These are phyloP conservation scores for Emydomyces testavorans DNA, from an alignment of 2,329 filamentous ascomycete species.

Conservation along the genomic window DNA sequence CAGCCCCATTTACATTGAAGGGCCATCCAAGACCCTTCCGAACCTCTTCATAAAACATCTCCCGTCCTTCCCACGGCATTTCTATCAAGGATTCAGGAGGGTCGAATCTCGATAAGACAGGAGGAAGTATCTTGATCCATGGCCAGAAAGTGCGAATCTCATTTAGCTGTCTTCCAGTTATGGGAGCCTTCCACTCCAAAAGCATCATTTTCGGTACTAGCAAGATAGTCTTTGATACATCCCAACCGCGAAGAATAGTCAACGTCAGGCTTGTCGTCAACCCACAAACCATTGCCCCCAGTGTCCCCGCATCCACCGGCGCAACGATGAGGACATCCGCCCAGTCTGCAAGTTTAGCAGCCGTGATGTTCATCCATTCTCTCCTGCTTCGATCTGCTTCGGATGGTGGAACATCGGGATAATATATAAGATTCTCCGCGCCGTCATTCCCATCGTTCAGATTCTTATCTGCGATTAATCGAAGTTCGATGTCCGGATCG, in stretches of 20 bases:
- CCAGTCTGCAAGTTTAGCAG: constrained; percentile 64
- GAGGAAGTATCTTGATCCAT: constrained; percentile 71
- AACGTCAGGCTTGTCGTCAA: constrained; percentile 70
- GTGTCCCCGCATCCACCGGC: constrained; percentile 70
- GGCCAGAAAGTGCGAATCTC: constrained; percentile 76
- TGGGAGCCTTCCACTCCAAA: constrained; percentile 80
- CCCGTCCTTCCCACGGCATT: constrained; percentile 41
- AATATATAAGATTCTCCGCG: constrained; percentile 30
- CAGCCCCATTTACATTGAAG: constrained; percentile 5
- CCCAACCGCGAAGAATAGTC: constrained; percentile 74
- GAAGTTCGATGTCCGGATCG: constrained; percentile 32
- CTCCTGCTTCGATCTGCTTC: constrained; percentile 30
- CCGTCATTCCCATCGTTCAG: constrained; percentile 15
- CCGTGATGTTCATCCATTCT: constrained; percentile 34
- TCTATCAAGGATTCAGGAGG: constrained; percentile 40
- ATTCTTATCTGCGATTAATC: constrained; percentile 32
- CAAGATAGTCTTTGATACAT: constrained; percentile 71
- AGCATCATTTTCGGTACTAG: constrained; percentile 81
- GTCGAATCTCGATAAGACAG: constrained; percentile 72
- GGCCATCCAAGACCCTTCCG: constrained; percentile 23
- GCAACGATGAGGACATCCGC: constrained; percentile 75
- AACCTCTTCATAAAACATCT: constrained; percentile 26
- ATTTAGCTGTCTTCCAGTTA: constrained; percentile 75
- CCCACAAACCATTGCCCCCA: constrained; percentile 79
- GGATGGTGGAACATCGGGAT: constrained; percentile 29